Conservation (phyloP, 2,329 filamentous ascomycete genomes). For the Penicillium paneum region DNA sequence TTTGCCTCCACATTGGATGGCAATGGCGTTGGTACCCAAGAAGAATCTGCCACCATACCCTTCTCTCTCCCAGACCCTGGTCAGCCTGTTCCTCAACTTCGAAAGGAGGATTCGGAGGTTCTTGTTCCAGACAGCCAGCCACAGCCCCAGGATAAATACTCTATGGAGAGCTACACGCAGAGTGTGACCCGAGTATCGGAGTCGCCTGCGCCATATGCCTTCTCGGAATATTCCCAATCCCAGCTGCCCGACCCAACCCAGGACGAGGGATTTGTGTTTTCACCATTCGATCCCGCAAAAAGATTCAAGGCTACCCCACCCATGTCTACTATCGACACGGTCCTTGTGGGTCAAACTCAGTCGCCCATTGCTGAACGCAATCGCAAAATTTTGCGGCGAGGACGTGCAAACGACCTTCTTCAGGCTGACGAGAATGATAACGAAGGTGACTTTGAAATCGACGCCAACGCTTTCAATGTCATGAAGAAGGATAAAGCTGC, state of each 20-base stretch:
- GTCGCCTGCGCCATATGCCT: conserved; percentile 35
- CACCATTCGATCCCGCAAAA: conserved; percentile 64
- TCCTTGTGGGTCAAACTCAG: conserved; percentile 54
- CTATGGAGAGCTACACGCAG: conserved; percentile 44
- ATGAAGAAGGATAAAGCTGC: conserved; percentile 69
- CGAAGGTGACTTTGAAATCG: conserved; percentile 37
- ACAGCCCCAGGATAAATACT: conserved; percentile 39
- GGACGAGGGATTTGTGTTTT: conserved; percentile 71
- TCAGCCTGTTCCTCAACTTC: conserved; percentile 57
- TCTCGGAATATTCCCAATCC: conserved; percentile 67
- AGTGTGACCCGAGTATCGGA: conserved; percentile 36
- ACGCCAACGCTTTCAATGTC: conserved; percentile 61
- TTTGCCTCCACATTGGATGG: conserved; percentile 86
- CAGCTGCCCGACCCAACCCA: conserved; percentile 74
- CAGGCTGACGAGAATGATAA: conserved; percentile 45
- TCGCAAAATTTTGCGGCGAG: conserved; percentile 53
- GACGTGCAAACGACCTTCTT: conserved; percentile 43
- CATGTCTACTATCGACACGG: conserved; percentile 68
- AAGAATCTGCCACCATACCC: conserved; percentile 51
- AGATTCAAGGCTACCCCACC: conserved; percentile 63
- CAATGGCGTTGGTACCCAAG: conserved; percentile 44
- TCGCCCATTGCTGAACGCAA: conserved; percentile 65
- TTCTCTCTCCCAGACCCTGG: conserved; percentile 50
- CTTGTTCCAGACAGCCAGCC: conserved; percentile 58
- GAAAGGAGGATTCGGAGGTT: conserved; percentile 61